phyloP scores from a whole-genome alignment of 2,329 filamentous ascomycete species.

The Neopestalotiopsis rosae region DNA sequence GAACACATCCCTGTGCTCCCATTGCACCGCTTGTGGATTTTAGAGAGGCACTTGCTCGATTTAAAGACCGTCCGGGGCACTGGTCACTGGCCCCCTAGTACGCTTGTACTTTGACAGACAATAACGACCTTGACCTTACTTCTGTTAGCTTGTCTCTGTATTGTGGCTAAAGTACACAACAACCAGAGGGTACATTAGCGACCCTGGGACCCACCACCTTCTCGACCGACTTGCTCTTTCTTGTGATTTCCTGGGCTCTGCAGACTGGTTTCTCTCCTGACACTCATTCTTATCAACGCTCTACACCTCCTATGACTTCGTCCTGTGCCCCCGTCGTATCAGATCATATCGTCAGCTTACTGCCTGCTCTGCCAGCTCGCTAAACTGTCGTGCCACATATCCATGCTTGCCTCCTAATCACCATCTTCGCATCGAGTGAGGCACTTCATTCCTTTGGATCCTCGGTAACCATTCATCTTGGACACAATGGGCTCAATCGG shows the following conservation, averaged over 20 bases:
- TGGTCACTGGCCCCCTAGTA: background rate
- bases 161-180: background rate
- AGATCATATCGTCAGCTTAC: background rate
- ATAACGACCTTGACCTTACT: background rate
- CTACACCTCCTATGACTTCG: background rate
- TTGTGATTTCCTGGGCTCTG: background rate
- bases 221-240: background rate
- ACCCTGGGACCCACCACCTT: background rate
- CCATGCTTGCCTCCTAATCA: background rate
- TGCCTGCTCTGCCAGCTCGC: background rate
- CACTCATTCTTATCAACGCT: background rate
- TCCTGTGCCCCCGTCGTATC: background rate
- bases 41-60: conserved; percentile 7
- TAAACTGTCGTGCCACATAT: background rate
- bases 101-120: no score
- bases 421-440: background rate
- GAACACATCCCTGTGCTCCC: conserved; percentile 6
- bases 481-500: conserved; percentile 40
- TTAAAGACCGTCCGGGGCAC: background rate
- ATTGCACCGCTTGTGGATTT: background rate
- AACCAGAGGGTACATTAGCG: background rate
- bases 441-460: background rate
- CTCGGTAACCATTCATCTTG: background rate
- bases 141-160: background rate
- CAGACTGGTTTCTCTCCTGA: background rate